Conservation (phyloP, 352 stramenopile genomes). For the Thalassiosira mediterranea region DNA sequence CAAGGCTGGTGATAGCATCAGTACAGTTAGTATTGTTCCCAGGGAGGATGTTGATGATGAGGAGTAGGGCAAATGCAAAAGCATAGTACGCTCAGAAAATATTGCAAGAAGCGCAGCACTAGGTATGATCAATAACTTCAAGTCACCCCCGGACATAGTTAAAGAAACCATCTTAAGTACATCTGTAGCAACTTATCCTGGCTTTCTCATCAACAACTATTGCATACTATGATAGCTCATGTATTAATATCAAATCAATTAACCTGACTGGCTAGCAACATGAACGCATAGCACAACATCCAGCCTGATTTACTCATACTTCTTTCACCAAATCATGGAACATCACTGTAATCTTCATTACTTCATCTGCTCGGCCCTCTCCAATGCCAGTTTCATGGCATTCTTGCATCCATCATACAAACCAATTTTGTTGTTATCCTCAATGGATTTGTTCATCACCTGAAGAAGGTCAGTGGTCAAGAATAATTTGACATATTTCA, state of each 20-base stretch:
- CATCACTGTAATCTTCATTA: background rate
- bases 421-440: slow-evolving; percentile 80
- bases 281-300: no score
- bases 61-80: no score
- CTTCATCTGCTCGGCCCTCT: slow-evolving; percentile 37
- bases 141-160: background rate
- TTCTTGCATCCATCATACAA: slow-evolving; percentile 87
- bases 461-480: slow-evolving; percentile 72
- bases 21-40: slow-evolving; percentile 82
- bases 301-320: no score
- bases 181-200: no score
- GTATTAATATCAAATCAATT: no score
- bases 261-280: no score
- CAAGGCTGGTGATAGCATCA: slow-evolving; percentile 77
- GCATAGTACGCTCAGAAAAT: slow-evolving; percentile 6
- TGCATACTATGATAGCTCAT: no score
- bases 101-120: background rate
- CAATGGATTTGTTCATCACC: slow-evolving; percentile 83
- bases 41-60: slow-evolving; percentile 40
- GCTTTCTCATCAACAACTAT: no score
- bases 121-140: background rate
- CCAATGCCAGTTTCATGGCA: slow-evolving; percentile 78
- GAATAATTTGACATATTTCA: slow-evolving; percentile 81
- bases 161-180: no score
- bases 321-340: no score